Evolutionary conservation across 345 rosid species (phyloP).

Genomic region (Limnanthes douglasii): DNA sequence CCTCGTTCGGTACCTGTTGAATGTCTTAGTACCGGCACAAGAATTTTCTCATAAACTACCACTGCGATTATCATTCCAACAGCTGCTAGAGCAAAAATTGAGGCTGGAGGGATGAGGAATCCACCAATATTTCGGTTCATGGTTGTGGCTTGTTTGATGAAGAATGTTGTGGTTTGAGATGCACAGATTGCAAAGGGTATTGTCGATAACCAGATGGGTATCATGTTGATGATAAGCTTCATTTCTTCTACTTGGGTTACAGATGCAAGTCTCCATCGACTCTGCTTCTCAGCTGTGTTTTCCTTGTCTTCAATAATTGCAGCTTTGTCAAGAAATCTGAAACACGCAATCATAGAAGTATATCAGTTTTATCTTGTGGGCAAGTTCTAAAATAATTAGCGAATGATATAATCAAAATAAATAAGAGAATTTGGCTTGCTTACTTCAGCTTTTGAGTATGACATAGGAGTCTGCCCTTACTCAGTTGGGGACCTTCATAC

Average conservation of each 20-base stretch:
- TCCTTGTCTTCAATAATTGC: conserved; percentile 35
- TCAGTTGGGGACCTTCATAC: conserved; percentile 31
- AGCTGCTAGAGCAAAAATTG: conserved; percentile 18
- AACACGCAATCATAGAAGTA: not conserved
- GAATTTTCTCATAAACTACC: conserved; percentile 27
- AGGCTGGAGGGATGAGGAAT: conserved; percentile 32
- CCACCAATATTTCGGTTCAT: conserved; percentile 29
- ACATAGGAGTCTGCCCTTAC: conserved; percentile 40
- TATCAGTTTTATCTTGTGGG: not conserved
- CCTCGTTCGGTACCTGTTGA: conserved; percentile 30
- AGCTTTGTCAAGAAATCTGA: conserved; percentile 89
- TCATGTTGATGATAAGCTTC: conserved; percentile 75
- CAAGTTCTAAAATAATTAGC: not conserved
- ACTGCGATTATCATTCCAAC: conserved; percentile 25
- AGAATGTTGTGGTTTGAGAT: conserved; percentile 71
- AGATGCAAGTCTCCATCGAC: conserved; percentile 67
- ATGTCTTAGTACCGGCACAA: conserved; percentile 22
- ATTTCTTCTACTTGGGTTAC: conserved; percentile 78
- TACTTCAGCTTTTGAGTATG: conserved; percentile 63
- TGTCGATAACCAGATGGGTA: conserved; percentile 73
- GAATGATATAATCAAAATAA: not conserved
- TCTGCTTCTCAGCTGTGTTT: conserved; percentile 21
- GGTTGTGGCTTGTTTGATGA: conserved; percentile 65
- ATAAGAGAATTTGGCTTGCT: conserved; percentile 1
- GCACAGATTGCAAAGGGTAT: conserved; percentile 69